These are phyloP conservation scores for Arabidopsis hybrid DNA, from an alignment of 441 rosid genomes.

Conservation along the genomic window DNA sequence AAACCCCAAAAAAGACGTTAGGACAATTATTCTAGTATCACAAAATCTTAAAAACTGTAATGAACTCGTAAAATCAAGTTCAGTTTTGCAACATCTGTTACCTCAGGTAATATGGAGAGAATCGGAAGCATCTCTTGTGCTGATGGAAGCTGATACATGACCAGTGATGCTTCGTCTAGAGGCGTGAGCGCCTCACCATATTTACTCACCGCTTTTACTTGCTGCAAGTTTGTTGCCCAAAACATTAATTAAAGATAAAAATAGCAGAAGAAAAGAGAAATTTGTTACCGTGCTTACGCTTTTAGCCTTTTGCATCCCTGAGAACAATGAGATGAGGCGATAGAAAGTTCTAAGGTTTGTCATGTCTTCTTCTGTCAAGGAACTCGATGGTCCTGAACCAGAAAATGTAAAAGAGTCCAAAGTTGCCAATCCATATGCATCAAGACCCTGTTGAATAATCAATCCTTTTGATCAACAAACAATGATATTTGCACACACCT, in stretches of 20 bases:
- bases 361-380: constrained; percentile 79
- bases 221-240: constrained; percentile 49
- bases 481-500: neutral
- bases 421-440: constrained; percentile 88
- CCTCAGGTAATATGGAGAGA: constrained; percentile 86
- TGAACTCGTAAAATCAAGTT: neutral
- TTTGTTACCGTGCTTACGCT: constrained; percentile 52
- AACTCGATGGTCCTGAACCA: constrained; percentile 50
- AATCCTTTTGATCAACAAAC: constrained; percentile 12
- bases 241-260: neutral
- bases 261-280: neutral
- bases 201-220: constrained; percentile 39
- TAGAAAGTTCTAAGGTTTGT: constrained; percentile 75
- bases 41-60: neutral
- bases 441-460: constrained; percentile 69
- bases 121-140: constrained; percentile 70
- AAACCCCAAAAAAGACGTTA: neutral
- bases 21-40: constrained; percentile 5
- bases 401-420: constrained; percentile 66
- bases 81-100: constrained; percentile 30
- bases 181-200: constrained; percentile 47
- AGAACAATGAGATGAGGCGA: constrained; percentile 69
- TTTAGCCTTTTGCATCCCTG: constrained; percentile 55
- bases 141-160: constrained; percentile 61
- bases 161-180: constrained; percentile 50